Conservation (phyloP, 768 basidiomycete species). For the Porpolomopsis calyptriformis region DNA sequence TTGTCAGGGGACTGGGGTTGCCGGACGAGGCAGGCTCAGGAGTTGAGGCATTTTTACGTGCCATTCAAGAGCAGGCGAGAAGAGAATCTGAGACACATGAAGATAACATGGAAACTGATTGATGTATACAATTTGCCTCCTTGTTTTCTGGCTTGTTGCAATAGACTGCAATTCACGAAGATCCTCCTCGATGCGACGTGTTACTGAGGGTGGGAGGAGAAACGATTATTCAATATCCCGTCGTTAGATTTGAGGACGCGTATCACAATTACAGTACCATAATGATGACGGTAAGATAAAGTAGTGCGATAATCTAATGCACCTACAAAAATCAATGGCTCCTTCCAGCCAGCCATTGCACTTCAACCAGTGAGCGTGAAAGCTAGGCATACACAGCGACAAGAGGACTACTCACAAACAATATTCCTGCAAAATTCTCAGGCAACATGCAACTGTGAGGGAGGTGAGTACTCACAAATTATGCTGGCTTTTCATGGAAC, state of each 20-base stretch:
- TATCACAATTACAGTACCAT: background rate
- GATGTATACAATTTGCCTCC: constrained; percentile 5
- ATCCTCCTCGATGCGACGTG: no score
- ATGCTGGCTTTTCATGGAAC: constrained; percentile 93
- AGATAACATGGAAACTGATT: constrained; percentile 79
- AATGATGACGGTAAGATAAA: background rate
- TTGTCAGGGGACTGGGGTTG: constrained; percentile 71
- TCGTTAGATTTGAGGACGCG: background rate
- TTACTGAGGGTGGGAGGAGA: no score
- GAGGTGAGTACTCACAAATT: constrained; percentile 54
- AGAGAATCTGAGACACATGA: constrained; percentile 27
- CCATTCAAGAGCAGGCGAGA: constrained; percentile 65
- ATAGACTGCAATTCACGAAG: no score
- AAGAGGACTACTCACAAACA: constrained; percentile 24
- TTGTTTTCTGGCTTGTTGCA: background rate
- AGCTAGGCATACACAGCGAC: background rate
- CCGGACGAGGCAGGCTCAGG: constrained; percentile 78
- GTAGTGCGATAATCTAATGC: background rate
- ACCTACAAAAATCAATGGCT: constrained; percentile 39
- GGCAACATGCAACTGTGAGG: background rate
- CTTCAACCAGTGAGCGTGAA: background rate
- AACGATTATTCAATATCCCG: background rate
- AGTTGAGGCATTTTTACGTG: constrained; percentile 68
- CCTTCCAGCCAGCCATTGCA: constrained; percentile 76
- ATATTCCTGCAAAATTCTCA: constrained; percentile 48